Base-by-base conservation (phyloP, 495 filamentous ascomycete species). In the Polyplosphaeria fusca region DNA sequence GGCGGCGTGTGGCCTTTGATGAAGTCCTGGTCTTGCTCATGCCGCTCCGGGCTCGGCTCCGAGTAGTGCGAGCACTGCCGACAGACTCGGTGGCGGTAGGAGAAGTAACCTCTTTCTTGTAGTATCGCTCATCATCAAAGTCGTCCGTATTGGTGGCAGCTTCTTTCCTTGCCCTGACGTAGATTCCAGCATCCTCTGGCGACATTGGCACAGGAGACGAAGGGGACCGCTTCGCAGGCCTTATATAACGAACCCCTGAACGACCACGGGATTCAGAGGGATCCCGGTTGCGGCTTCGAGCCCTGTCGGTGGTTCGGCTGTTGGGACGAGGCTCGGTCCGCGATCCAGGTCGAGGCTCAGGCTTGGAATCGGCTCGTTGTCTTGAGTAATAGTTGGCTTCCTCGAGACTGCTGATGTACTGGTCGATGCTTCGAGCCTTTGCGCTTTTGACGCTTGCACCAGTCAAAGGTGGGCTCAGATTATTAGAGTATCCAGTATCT, bases 131-230 rank as follows among this genome's bases (percentile, higher is more conserved):
- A 30, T 75, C 73, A 14, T 75, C 69, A 7, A 71, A 69, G 40
- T 69, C 76, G 5, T 77, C 77, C 1, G 66, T 68, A 43, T 72
- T 68, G 5, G 55, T 59, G 28, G 30, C 52, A 18, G 55, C 58
- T 41, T 64, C 55, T n/a, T 63, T 64, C 26, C 55, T 60, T 43
- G 26, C 50, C 25, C 47, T 32, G 11, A 43, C 24, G 26, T 55
- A 67, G 19, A 65, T 67, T 47, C 57, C 61, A 26, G 65, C 58
- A 35, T 93, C 88, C 61, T 95, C 88, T 0, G 89, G 88, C 0
- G 89, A 91, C 91, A 96, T 95, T 16, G 89, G 88, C 12, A 94
- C 82, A 0, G 91, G 91, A 9, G 90, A 95, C 39, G 88, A 92
- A 3, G 90, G 91, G 4, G 91, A 95, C 4, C 88, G 79, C 67